Percentiles rank a stretch among this genome's conserved stretches.
Conservation (phyloP, 495 filamentous ascomycete species). For the Penicillium mononematosum region DNA sequence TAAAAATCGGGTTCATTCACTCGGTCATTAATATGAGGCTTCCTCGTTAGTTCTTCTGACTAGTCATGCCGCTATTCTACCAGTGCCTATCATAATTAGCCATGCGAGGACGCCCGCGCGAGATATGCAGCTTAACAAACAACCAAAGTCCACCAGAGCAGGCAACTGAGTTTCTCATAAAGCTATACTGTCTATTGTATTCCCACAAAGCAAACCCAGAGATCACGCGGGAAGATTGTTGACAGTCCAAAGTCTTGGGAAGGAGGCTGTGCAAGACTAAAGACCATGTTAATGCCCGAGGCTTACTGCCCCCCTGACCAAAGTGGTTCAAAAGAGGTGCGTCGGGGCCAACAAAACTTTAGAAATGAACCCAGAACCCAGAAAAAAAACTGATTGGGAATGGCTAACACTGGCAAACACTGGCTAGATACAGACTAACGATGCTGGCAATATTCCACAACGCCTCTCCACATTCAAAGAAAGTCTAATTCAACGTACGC, state of each 20-base stretch:
- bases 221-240: background rate
- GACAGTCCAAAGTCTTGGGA: slow-evolving; percentile 14
- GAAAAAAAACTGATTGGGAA: background rate
- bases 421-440: background rate
- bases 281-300: background rate
- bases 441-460: background rate
- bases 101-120: background rate
- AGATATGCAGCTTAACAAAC: background rate
- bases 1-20: background rate
- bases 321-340: background rate
- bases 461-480: background rate
- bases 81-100: background rate
- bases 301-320: background rate
- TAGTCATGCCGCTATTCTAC: background rate
- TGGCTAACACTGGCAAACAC: background rate
- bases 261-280: slow-evolving; percentile 18
- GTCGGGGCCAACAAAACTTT: background rate
- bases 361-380: background rate
- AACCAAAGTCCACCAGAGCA: background rate
- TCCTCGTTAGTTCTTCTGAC: background rate
- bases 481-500: slow-evolving; percentile 14
- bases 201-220: background rate
- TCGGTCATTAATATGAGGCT: background rate
- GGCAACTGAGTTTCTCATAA: background rate
- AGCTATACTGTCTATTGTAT: slow-evolving; percentile 3